Evolutionary conservation across 2,329 filamentous ascomycete species (phyloP), one percentile per base, ranked within the genome.

Genomic region (Delphinella strobiligena): DNA sequence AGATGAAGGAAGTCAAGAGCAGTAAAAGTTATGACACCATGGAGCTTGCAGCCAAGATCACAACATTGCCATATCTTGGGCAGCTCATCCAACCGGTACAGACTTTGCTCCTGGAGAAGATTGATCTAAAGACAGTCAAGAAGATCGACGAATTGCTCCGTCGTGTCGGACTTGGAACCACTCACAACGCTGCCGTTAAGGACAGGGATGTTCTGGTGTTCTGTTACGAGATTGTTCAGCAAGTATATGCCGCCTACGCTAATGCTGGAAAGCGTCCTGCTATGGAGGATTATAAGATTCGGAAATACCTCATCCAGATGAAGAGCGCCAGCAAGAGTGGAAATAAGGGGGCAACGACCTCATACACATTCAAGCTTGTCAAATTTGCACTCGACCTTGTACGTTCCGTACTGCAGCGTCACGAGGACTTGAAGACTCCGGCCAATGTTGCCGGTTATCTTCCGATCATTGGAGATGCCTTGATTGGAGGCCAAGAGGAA

Each of bases 11-110:
- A 62, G 81, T 98, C 41, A 96, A 94, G 67, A 91, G 84, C 60
- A 95, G 84, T 68, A 98, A 96, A 68, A 95, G 88, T 56, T 93
- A 88, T 53, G 93, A 98, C 55, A 93, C 91, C 0, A 93, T 96
- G 80, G 89, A 96, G 59, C 69, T 96, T 12, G 71, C 96, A 47
- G 82, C 91, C 18, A 84, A 80, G 53, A 87, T 80, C 35, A 80
- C 85, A 2, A 89, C 87, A 1, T 69, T 95, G 17, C 68, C 63
- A 37, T 76, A 79, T 41, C 71, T 96, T 4, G 77, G 80, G 35
- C 75, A 80, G 36, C 74, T 98, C 3, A 71, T 95, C 37, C 71
- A 71, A 38, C 93, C 91, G 1, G 67, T 96, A 34, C 82, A 84
- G 51, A 69, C 77, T 5, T 68, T 98, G 15, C 64, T 98, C 29